These are phyloP conservation scores for Agrostemma githago DNA, from an alignment of 148 eudicot species.

Conservation along the genomic window DNA sequence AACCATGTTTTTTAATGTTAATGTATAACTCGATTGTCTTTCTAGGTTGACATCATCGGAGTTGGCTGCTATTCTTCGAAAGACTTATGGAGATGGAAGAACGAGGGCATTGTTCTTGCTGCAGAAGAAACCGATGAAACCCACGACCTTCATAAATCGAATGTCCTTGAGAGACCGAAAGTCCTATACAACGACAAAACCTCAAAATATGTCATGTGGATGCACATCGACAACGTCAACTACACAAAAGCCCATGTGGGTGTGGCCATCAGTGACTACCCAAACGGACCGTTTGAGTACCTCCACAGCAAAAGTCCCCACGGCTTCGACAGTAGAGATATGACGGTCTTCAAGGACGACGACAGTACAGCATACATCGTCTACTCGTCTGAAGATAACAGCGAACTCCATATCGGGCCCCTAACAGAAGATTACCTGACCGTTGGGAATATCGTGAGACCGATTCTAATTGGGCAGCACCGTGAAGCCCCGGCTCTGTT, in stretches of 20 bases:
- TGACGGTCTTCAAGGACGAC: slow-evolving; percentile 92
- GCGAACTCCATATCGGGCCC: slow-evolving; percentile 89
- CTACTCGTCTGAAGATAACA: slow-evolving; percentile 86
- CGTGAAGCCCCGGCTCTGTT: slow-evolving; percentile 94
- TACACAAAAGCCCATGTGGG: slow-evolving; percentile 92
- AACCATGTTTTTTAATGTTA: neutral
- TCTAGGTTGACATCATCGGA: slow-evolving; percentile 87
- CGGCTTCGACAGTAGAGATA: slow-evolving; percentile 84
- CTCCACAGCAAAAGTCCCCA: slow-evolving; percentile 82
- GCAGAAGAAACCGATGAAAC: slow-evolving; percentile 72
- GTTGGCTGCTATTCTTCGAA: slow-evolving; percentile 98
- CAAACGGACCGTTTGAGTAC: slow-evolving; percentile 80
- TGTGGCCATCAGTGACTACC: slow-evolving; percentile 61
- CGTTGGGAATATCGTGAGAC: slow-evolving; percentile 45
- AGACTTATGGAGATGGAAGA: slow-evolving; percentile 95
- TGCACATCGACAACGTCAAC: slow-evolving; percentile 88
- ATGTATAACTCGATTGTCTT: neutral
- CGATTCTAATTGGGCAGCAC: slow-evolving; percentile 66
- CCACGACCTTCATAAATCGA: slow-evolving; percentile 84
- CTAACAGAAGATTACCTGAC: slow-evolving; percentile 72
- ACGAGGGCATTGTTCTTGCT: slow-evolving; percentile 83
- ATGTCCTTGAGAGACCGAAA: slow-evolving; percentile 96
- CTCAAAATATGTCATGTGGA: slow-evolving; percentile 91
- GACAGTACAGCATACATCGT: slow-evolving; percentile 71
- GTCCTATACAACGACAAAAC: slow-evolving; percentile 72